Evolutionary conservation across 1,284 basidiomycete species (phyloP), one percentile per base, ranked within the genome.

Genomic region (Puccinia coronata): DNA sequence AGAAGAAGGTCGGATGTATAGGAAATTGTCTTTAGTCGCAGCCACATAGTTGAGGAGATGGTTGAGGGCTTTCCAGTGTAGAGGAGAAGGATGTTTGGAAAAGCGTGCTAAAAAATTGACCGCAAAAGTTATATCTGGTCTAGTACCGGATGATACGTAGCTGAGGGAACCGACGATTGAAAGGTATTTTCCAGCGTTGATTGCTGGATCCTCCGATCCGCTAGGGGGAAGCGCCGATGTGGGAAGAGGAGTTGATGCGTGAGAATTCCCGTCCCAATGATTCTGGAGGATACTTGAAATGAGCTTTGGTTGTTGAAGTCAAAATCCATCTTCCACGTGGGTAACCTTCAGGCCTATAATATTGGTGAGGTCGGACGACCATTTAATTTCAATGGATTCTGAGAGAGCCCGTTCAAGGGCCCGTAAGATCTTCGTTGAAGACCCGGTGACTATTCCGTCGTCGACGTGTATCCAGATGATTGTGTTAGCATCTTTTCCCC

Each of bases 391-490:
- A 4, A 79, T 36, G 34, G 11, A 39, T 0, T 14, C 25, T 8
- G 16, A 3, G 2, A 79, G 34, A 23, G 18, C 16, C 0, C 1
- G 6, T 18, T 41, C 31, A 23, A 79, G 28, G 4, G 57, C 23
- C 1, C 36, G 9, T 20, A 79, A n/a, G 11, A 47, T 18, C 1
- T 57, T 25, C 2, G 16, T 4, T 36, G 16, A 28, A 4, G n/a
- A 23, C 2, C 34, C 65, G 16, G 76, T 70, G 12, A 79, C 34
- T 4, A 70, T 53, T 5, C 76, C 76, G 47, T 79, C 51, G 47
- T 79, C 65, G 18, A 79, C 51, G 36, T 79, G 76, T 1, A 79
- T 16, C 76, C 76, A 79, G 20, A 79, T 59, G 11, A 55, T 3
- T 14, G 31, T 34, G 8, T 34, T 23, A 4, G 16, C 8, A 67